These are phyloP conservation scores for Marsdenia floribunda DNA, from an alignment of 257 asterid genomes.

Conservation along the genomic window DNA sequence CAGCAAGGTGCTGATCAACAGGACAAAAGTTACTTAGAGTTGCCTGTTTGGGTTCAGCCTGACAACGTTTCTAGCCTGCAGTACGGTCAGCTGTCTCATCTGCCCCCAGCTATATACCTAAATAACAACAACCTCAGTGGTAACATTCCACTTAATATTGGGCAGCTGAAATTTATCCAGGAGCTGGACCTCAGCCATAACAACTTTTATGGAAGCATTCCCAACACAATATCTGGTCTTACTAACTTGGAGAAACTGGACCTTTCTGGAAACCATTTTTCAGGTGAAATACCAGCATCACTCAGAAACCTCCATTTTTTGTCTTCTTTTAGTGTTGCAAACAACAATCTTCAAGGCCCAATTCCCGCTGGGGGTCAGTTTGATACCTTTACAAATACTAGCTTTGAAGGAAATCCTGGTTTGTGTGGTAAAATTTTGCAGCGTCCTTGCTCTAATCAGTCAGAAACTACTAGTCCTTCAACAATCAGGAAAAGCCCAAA, in stretches of 20 bases:
- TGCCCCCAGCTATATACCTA: constrained; percentile 81
- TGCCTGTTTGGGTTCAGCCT: constrained; percentile 88
- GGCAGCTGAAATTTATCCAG: constrained; percentile 62
- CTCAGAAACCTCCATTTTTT: constrained; percentile 69
- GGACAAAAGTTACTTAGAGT: constrained; percentile 57
- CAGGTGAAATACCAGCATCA: constrained; percentile 78
- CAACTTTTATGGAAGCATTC: constrained; percentile 65
- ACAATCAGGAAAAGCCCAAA: constrained; percentile 33
- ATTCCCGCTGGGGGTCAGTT: constrained; percentile 89
- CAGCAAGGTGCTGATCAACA: constrained; percentile 45
- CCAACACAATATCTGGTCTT: constrained; percentile 66
- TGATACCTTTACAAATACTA: constrained; percentile 64
- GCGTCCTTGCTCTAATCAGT: constrained; percentile 36
- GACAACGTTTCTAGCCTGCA: constrained; percentile 71
- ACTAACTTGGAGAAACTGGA: constrained; percentile 74
- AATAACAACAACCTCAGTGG: constrained; percentile 55
- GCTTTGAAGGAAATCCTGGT: constrained; percentile 66
- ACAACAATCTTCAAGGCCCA: constrained; percentile 75
- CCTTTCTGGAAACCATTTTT: constrained; percentile 64
- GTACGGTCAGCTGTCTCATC: constrained; percentile 71
- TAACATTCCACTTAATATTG: constrained; percentile 61
- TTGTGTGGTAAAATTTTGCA: constrained; percentile 67
- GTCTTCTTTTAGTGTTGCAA: constrained; percentile 79
- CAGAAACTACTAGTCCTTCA: constrained; percentile 22
- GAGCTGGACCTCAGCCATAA: constrained; percentile 69